Evolutionary conservation across 2,329 filamentous ascomycete species (phyloP).

Genomic region (Claviceps pusilla): DNA sequence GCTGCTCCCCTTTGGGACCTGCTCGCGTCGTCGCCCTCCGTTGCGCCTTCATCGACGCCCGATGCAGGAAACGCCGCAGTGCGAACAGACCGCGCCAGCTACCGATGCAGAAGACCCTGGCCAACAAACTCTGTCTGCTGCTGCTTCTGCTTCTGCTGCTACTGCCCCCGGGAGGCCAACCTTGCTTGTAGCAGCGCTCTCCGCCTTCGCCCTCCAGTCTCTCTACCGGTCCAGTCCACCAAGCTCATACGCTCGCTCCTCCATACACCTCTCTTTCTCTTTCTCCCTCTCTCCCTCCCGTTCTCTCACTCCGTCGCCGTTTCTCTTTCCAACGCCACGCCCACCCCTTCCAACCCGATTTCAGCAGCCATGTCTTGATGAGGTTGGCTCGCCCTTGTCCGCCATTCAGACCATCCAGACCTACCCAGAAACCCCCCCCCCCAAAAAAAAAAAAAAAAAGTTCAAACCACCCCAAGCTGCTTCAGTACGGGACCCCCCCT

Average conservation of each 20-base stretch:
- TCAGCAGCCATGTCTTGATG: slow-evolving; percentile 27
- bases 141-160: no score
- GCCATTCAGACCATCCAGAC: slow-evolving; percentile 10
- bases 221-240: background rate
- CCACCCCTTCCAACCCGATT: slow-evolving; percentile 9
- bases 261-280: no score
- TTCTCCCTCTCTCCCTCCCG: background rate
- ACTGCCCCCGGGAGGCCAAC: background rate
- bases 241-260: background rate
- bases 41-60: slow-evolving; percentile 5
- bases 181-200: background rate
- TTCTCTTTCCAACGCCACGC: background rate
- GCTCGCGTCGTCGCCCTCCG: slow-evolving; percentile 3
- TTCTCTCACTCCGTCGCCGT: background rate
- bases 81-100: slow-evolving; percentile 6
- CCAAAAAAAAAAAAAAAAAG: no score
- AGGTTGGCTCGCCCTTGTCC: slow-evolving; percentile 27
- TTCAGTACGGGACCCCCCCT: slow-evolving; percentile 17
- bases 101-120: slow-evolving; percentile 7
- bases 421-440: no score
- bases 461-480: background rate
- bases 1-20: slow-evolving; percentile 4
- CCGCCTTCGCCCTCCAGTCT: background rate
- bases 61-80: slow-evolving; percentile 6
- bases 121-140: background rate